Conservation (phyloP, 2,329 filamentous ascomycete genomes). For the Aspergillus sp. region DNA sequence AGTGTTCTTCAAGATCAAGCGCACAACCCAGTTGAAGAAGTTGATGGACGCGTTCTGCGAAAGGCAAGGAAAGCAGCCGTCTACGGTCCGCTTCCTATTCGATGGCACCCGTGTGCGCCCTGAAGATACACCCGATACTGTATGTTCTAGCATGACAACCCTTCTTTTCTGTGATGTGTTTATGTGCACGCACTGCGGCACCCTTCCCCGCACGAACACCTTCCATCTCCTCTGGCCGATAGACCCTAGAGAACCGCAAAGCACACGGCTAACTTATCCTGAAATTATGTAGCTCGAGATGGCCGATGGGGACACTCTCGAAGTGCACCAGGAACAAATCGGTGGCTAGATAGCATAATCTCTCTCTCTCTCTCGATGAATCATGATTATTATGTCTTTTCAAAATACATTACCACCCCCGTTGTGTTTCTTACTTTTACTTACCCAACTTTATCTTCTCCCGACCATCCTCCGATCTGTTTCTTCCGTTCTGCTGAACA, state of each 20-base stretch:
- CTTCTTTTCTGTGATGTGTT: no score
- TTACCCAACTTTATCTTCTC: not conserved
- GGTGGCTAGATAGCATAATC: conserved; percentile 59
- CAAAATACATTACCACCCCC: not conserved
- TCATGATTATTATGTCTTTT: conserved; percentile 2
- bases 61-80: conserved; percentile 82
- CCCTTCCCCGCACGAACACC: not conserved
- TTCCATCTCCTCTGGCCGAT: no score
- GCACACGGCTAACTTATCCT: not conserved
- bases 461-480: no score
- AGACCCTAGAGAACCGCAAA: not conserved
- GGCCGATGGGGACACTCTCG: conserved; percentile 91
- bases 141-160: conserved; percentile 55
- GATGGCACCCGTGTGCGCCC: conserved; percentile 92
- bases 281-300: conserved; percentile 75
- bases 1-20: conserved; percentile 99
- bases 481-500: no score
- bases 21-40: conserved; percentile 92
- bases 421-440: not conserved
- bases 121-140: conserved; percentile 85
- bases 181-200: not conserved
- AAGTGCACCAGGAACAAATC: conserved; percentile 98
- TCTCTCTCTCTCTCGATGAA: not conserved
- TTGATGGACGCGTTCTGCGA: conserved; percentile 98
- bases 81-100: conserved; percentile 89